Evolutionary conservation across 805 yeast genomes (phyloP), one percentile per base, ranked within the genome.

Genomic region (Starmerella apis): DNA sequence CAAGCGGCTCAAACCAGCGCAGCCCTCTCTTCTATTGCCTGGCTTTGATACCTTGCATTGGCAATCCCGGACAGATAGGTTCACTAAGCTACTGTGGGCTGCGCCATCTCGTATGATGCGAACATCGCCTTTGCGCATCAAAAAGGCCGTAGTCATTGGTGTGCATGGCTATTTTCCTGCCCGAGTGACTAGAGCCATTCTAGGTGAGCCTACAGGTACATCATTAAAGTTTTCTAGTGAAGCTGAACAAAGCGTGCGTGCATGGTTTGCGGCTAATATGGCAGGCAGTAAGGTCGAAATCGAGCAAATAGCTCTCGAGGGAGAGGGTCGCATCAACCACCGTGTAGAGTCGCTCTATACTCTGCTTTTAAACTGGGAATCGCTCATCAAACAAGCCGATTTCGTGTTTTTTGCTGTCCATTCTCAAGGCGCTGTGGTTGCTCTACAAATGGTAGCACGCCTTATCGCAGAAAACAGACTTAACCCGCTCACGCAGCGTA

Each of bases 101-200:
- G 54, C 56, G 9, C 33, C 53, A 6, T 43, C 53, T 24, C 43
- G 51, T 36, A 16, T 37, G 37, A 9, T n/a, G 19, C 30, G 39
- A 20, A 14, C 24, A 4, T 11, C 23, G 27, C 47, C 42, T 16
- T 24, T 33, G 32, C 39, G 44, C 13, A 24, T 42, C 20, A 25
- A 25, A 36, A 36, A 33, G 16, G 84, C 84, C 0, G 73, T 90
- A 27, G 82, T 92, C 31, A 78, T 90, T 51, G 98, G 98, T 0
- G 88, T 90, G 1, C 98, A 90, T 68, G 98, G 98, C 0, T 90
- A 88, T 61, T 90, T 92, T 69, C 98, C 98, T 0, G 83, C 86
- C 1, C 78, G 76, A 55, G 80, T 86, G 73, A 71, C 92, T 9
- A 69, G 98, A 46, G 87, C 95, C 0, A 61, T 90, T 14, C 80